These are phyloP conservation scores for Saturnispora sekii DNA, from an alignment of 805 yeast genomes.

Conservation along the genomic window DNA sequence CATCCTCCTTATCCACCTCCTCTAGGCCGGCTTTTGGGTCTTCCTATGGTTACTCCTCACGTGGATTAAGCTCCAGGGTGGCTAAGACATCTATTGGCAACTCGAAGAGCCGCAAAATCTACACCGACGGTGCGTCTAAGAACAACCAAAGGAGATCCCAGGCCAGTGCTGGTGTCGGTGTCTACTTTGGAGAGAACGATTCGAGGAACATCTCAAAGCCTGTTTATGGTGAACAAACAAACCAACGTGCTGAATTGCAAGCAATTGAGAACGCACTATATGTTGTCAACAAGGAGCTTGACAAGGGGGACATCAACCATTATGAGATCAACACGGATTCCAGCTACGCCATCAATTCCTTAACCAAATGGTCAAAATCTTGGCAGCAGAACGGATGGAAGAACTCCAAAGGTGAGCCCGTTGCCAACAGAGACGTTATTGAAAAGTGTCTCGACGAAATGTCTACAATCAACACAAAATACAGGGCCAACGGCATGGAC, in stretches of 20 bases:
- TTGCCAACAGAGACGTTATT: constrained; percentile 47
- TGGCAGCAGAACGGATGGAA: constrained; percentile 55
- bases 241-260: constrained; percentile 69
- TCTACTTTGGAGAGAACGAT: constrained; percentile 51
- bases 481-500: constrained; percentile 27
- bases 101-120: constrained; percentile 27
- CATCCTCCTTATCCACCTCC: no score
- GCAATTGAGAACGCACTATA: constrained; percentile 55
- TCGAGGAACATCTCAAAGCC: constrained; percentile 46
- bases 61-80: no score
- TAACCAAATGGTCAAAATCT: constrained; percentile 45
- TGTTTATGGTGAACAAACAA: constrained; percentile 50
- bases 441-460: constrained; percentile 22
- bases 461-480: constrained; percentile 29
- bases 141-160: constrained; percentile 42
- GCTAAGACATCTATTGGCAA: no score
- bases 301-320: constrained; percentile 10
- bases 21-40: no score
- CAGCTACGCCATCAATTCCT: constrained; percentile 45
- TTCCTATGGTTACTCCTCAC: no score
- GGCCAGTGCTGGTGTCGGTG: constrained; percentile 60
- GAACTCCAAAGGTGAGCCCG: constrained; percentile 32
- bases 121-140: constrained; percentile 72
- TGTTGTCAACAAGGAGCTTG: constrained; percentile 28
- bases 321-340: constrained; percentile 62